Evolutionary conservation across 2,329 filamentous ascomycete species (phyloP).

Genomic region (Fusarium bactridioides): DNA sequence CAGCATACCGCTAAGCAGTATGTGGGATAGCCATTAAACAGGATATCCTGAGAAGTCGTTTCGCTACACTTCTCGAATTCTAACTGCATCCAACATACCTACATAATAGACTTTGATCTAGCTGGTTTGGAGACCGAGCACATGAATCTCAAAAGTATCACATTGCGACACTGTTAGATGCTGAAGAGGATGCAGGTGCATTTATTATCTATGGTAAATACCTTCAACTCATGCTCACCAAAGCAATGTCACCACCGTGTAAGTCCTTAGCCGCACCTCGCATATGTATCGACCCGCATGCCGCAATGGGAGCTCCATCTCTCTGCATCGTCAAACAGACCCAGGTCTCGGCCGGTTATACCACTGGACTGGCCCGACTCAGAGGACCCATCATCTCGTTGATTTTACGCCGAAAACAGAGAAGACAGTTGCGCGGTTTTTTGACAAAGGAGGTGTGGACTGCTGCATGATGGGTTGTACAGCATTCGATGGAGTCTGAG

Average conservation of each 20-base stretch:
- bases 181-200: constrained; percentile 15
- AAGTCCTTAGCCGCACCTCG: constrained; percentile 20
- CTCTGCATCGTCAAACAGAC: constrained; percentile 11
- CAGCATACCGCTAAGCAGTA: constrained; percentile 13
- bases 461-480: constrained; percentile 20
- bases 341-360: constrained; percentile 35
- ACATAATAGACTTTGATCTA: constrained; percentile 1
- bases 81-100: not conserved
- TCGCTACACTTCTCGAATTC: not conserved
- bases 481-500: not conserved
- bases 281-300: constrained; percentile 24
- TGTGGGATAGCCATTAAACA: not conserved
- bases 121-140: constrained; percentile 1
- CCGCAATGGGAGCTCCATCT: constrained; percentile 5
- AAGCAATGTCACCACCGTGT: not conserved
- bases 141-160: not conserved
- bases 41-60: not conserved
- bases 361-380: constrained; percentile 30
- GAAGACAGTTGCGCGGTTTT: constrained; percentile 28
- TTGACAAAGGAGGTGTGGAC: constrained; percentile 29
- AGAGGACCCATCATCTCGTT: constrained; percentile 23
- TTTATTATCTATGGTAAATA: constrained; percentile 2
- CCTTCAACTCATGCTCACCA: not conserved
- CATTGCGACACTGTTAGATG: not conserved
- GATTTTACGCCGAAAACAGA: not conserved